Base-by-base conservation (phyloP, 257 asterid species). In the Scutellaria barbata region DNA sequence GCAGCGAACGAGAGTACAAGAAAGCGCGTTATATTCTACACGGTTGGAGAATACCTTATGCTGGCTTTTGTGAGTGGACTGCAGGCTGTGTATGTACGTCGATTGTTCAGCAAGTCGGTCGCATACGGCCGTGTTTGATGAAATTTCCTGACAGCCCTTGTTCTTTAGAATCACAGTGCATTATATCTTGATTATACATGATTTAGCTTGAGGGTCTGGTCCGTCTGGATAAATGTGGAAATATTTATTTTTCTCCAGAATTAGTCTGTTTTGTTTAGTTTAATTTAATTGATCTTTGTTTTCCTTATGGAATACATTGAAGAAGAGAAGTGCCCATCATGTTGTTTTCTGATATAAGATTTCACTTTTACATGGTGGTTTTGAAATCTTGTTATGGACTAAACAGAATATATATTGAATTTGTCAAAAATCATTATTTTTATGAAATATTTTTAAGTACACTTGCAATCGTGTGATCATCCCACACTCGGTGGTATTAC, bases 1-100 rank as follows among this genome's bases (percentile, higher is more conserved):
- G 83, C 95, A 92, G 98, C 94, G 6, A 93, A 89, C 17, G 97
- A 90, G 86, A 90, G 93, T 79, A 92, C 96, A 12, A 74, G 90
- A 48, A 84, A 65, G 76, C 96, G 96, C 0, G 97, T 92, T n/a
- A 87, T 92, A 39, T 82, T 81, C 58, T 93, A 90, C 92, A 87
- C 97, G 0, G 79, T 87, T 10, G 95, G 86, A 30, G 98, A 90
- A 48, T 93, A 93, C 83, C n/a, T 85, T 8, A 63, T 87, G 80
- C 84, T 90, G 72, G 87, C 81, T 63, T 67, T 79, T 20, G 86
- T 81, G 22, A 90, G 96, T 41, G 82, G 82, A 41, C 86, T 92
- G 74, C 98, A 90, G 73, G 93, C 83, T n/a, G 51, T 81, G 47
- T 88, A 84, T 77, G 85, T 92, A 8, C 86, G 96, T 5, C 88